Base-by-base conservation (phyloP, 495 filamentous ascomycete species). In the Penicillium antarcticum region DNA sequence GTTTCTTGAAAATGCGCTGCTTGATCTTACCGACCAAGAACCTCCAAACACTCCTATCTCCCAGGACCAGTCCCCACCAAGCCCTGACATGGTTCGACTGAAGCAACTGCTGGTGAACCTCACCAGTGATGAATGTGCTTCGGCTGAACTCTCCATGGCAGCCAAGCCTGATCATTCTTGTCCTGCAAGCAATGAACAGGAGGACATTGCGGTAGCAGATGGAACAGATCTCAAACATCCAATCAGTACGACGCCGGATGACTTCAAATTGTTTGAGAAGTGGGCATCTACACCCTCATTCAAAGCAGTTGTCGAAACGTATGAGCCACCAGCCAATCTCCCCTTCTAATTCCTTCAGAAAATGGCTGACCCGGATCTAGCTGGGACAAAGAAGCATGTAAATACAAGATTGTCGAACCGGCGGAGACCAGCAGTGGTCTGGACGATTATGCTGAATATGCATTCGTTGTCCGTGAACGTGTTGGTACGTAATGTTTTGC, bases 341-440 rank as follows among this genome's bases (percentile, higher is more conserved):
- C 44, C 34, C 47, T 49, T 55, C 38, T 35, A 35, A 23, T 41
- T 42, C 24, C 35, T 40, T 50, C 11, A 46, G 16, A 34, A 48
- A 42, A 54, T 45, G 16, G 45, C 50, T 60, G 51, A 60, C 48
- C 29, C 14, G 16, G 42, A 31, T 58, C 19, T 58, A 64, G 61
- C 33, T 61, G 45, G 61, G 57, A 64, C 54, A 64, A 62, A 62
- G 55, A 58, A 33, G 45, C 55, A 34, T 57, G 52, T 35, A 64
- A 55, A 64, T 64, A 64, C 55, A 64, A 56, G 46, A 56, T 52
- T 13, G 42, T 33, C 16, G 50, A 61, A 37, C 39, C 50, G 32
- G 36, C 32, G 16, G 51, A 51, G 37, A 61, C 50, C n/a, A 42
- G 54, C 33, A 51, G 16, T 51, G 51, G 21, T 33, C 50, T 41